Evolutionary conservation across 768 basidiomycete genomes (phyloP).

Genomic region (Leccinum subtestaceum): DNA sequence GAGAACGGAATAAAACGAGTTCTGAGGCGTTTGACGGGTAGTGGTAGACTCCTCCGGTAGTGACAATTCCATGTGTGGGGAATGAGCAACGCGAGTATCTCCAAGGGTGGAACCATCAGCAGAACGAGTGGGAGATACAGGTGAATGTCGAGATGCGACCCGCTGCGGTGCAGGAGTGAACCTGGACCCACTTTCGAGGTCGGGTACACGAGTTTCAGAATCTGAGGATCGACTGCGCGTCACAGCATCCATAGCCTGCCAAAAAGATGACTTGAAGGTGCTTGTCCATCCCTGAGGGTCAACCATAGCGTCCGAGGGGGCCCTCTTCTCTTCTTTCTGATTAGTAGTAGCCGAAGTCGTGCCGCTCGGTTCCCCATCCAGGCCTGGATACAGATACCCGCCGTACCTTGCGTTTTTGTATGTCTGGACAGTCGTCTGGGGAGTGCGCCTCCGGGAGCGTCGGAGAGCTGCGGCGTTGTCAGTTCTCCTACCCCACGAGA

Average conservation of each 20-base stretch:
- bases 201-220: neutral
- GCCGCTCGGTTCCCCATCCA: neutral
- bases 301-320: neutral
- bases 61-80: neutral
- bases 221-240: constrained; percentile 39
- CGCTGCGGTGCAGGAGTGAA: constrained; percentile 25
- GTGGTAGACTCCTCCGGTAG: neutral
- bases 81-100: neutral
- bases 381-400: constrained; percentile 11
- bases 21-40: neutral
- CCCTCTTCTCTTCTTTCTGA: neutral
- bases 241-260: constrained; percentile 49
- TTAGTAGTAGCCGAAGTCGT: neutral
- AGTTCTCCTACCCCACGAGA: constrained; percentile 30
- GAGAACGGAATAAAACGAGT: neutral
- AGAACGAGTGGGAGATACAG: constrained; percentile 1
- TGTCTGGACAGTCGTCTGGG: constrained; percentile 4
- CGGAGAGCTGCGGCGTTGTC: constrained; percentile 25
- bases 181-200: constrained; percentile 10
- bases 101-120: neutral
- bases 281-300: constrained; percentile 40
- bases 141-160: constrained; percentile 12
- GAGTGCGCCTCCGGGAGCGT: constrained; percentile 9
- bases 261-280: constrained; percentile 42
- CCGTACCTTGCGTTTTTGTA: constrained; percentile 13